These are phyloP conservation scores for Grosmannia penicillata DNA, from an alignment of 2,329 filamentous ascomycete genomes.

Conservation along the genomic window DNA sequence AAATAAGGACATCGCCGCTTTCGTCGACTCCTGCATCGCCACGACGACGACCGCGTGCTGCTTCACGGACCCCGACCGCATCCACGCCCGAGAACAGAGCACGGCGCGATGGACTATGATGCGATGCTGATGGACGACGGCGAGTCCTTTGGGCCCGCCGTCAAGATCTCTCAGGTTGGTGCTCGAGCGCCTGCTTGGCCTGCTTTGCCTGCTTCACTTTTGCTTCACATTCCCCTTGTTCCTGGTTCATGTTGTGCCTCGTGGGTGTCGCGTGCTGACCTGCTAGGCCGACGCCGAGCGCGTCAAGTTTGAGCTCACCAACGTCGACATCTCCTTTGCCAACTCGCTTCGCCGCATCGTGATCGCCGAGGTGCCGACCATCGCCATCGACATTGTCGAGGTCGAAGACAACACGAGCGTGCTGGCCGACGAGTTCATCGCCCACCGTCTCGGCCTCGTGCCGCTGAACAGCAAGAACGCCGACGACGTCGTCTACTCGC, in stretches of 20 bases:
- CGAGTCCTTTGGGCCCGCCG: conserved; percentile 39
- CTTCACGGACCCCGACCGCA: neutral
- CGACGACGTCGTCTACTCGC: conserved; percentile 69
- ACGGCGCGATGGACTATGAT: conserved; percentile 52
- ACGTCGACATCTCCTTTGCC: conserved; percentile 80
- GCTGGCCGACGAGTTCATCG: conserved; percentile 88
- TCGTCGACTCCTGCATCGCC: too few relatives aligned
- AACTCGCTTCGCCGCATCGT: conserved; percentile 86
- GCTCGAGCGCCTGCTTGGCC: conserved; percentile 7
- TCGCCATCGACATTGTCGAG: conserved; percentile 90
- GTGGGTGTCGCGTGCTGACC: neutral
- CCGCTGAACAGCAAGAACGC: conserved; percentile 76
- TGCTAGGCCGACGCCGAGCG: conserved; percentile 59
- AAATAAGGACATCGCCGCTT: neutral
- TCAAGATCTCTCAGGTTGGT: conserved; percentile 45
- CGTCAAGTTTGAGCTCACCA: conserved; percentile 83
- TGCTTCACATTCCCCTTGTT: neutral
- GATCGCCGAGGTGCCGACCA: conserved; percentile 83
- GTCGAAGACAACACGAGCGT: conserved; percentile 91
- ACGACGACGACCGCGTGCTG: too few relatives aligned
- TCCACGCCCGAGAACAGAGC: too few relatives aligned
- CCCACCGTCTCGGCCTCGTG: conserved; percentile 79
- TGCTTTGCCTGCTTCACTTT: neutral
- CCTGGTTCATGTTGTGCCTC: neutral
- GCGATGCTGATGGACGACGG: conserved; percentile 40